Evolutionary conservation across 2,329 filamentous ascomycete species (phyloP), one percentile per base, ranked within the genome.

Genomic region (Trichoderma guizhouense): DNA sequence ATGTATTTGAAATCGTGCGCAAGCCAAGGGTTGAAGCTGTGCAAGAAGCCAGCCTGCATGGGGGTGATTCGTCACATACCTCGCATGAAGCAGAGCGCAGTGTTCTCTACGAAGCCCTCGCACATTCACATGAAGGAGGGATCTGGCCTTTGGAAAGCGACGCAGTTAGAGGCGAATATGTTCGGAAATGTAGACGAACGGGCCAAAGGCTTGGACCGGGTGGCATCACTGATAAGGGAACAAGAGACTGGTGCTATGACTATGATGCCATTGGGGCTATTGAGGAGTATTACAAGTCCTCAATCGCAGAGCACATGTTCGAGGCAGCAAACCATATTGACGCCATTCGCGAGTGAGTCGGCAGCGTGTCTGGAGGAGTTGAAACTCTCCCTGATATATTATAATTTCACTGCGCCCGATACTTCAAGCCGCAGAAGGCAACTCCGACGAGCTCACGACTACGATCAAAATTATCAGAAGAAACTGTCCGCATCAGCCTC

Each of bases 1-100:
- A 30, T 3, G 53, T 61, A 5, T 75, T 72, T 65, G 72, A 74
- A 34, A 53, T 58, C 1, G 71, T 66, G 21, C 30, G 73, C 5
- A 74, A 71, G 34, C 60, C 69, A 24, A 73, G 74, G 15, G 72
- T 51, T 7, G 28, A 64, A 34, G 69, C 70, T 18, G 72, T 75
- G 14, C 74, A 74, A 36, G 57, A 71, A 2, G 73, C 74, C 14
- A 74, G 74, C 26, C 51, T 74, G 21, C 72, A 74, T 18, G 71
- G 65, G 2, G 74, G 74, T 24, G 64, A 74, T 34, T 66, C 74
- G 14, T 15, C 71, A 14, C 74, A 74, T 34, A 28, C 71, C 6
- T 69, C 72, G 26, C 60, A 68, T 11, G 53, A 39, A 2, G 32
- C 21, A 24, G 47, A 58, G 30, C 69, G 74, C n/a, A 58, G 55